Evolutionary conservation across 176 grass and related monocot genomes (phyloP), one percentile per base, ranked within the genome.

Genomic region (Oryza nivara): DNA sequence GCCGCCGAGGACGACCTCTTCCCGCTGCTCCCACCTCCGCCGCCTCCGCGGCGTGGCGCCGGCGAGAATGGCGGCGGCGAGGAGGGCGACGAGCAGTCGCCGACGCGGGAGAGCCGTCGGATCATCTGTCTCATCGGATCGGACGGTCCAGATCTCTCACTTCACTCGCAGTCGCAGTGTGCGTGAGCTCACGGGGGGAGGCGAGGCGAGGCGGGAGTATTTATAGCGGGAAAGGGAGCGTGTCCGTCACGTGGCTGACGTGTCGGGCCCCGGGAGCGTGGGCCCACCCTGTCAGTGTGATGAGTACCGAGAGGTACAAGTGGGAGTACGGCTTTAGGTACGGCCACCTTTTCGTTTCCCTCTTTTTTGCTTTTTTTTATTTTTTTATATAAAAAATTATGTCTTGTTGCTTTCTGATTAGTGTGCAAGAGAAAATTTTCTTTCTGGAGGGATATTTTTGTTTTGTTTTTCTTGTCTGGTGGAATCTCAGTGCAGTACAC

Each of bases 61-160:
- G 64, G 58, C 9, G 20, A 63, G 58, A 63, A 3, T 4, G 63
- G 70, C 17, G 79, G 30, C 32, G 64, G 19, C 9, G 45, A 46
- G 3, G 84, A 43, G 12, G 89, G 15, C 67, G 63, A 43, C 0
- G 92, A 72, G 56, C 81, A 91, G 70, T 93, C 86, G 73, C 85
- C 84, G 25, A 96, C 91, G 73, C 94, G 88, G 34, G 91, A 73
- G 28, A 93, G 28, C 69, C 94, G 91, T 63, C 94, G 82, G 78
- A 93, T 93, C 74, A 91, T 83, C 84, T 89, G 91, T 87, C 40
- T 89, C 91, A 92, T 83, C 44, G 7, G 45, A 73, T 72, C 45
- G 32, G 20, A 60, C 67, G 70, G 70, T 48, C 12, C 11, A 44
- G 79, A 73, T 80, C n/a, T 32, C 30, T 20, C 16, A 1, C 20